phyloP scores from a whole-genome alignment of 176 grass and related monocot species.

The Ensete glaucum region DNA sequence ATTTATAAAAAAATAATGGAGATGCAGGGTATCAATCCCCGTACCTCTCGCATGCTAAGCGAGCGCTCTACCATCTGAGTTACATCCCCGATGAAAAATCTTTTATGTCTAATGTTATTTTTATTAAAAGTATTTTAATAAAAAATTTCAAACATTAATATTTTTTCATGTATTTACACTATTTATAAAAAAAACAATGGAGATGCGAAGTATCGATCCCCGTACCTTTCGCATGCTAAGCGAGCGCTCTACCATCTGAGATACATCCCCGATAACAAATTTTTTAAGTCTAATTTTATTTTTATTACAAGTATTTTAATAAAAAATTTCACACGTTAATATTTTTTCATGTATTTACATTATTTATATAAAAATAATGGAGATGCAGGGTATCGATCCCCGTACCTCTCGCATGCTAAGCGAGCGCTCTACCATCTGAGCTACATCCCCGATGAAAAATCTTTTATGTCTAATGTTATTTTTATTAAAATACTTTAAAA shows the following conservation, averaged over 20 bases:
- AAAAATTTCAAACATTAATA: too few relatives aligned
- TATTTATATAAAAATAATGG: conserved; percentile 12
- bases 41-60: conserved; percentile 51
- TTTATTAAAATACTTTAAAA: too few relatives aligned
- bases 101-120: too few relatives aligned
- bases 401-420: conserved; percentile 99
- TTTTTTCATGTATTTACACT: too few relatives aligned
- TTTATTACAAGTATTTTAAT: too few relatives aligned
- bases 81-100: too few relatives aligned
- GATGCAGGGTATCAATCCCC: conserved; percentile 41
- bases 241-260: conserved; percentile 99
- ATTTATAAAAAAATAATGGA: conserved; percentile 25
- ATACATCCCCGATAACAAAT: conserved; percentile 87
- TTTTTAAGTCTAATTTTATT: too few relatives aligned
- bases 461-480: too few relatives aligned
- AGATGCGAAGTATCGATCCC: conserved; percentile 97
- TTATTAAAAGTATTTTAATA: too few relatives aligned
- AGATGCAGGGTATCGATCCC: conserved; percentile 97
- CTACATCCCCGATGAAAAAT: conserved; percentile 99
- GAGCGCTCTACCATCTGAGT: conserved; percentile 50
- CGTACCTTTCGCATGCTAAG: conserved; percentile 99
- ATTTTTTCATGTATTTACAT: too few relatives aligned
- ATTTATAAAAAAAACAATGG: too few relatives aligned
- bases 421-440: conserved; percentile 99
- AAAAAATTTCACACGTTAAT: too few relatives aligned